These are phyloP conservation scores for Ophiocordyceps camponoti-leonardi DNA, from an alignment of 2,329 filamentous ascomycete species.

Conservation along the genomic window DNA sequence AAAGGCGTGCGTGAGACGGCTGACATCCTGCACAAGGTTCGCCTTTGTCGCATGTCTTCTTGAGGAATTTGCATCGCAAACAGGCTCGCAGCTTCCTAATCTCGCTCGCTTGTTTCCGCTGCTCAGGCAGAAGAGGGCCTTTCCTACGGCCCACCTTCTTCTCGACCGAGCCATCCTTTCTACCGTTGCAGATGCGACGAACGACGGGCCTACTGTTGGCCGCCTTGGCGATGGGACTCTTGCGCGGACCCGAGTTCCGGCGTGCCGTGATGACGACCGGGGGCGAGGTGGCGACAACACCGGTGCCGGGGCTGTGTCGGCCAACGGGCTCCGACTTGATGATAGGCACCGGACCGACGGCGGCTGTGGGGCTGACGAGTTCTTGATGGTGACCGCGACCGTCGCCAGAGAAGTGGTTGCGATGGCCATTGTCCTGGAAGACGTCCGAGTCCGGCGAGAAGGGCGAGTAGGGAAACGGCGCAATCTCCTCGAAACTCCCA, in stretches of 20 bases:
- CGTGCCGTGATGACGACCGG: constrained; percentile 44
- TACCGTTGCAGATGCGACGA: constrained; percentile 58
- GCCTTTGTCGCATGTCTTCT: constrained; percentile 97
- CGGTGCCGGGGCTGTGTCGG: constrained; percentile 43
- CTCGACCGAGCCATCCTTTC: constrained; percentile 63
- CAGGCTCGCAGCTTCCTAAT: constrained; percentile 91
- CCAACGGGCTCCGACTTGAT: constrained; percentile 31
- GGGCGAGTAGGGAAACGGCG: constrained; percentile 53
- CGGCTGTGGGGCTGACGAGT: constrained; percentile 48
- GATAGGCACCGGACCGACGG: constrained; percentile 52
- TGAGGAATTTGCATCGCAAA: constrained; percentile 92
- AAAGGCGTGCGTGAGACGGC: constrained; percentile 84
- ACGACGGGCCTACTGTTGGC: constrained; percentile 60
- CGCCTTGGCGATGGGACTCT: constrained; percentile 62
- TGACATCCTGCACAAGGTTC: constrained; percentile 92
- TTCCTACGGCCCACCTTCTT: constrained; percentile 87
- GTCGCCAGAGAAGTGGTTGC: constrained; percentile 45
- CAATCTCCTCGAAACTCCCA: constrained; percentile 68
- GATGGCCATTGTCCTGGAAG: constrained; percentile 45
- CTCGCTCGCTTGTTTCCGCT: constrained; percentile 90
- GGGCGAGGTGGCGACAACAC: constrained; percentile 41
- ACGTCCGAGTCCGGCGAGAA: constrained; percentile 73
- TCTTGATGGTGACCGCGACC: constrained; percentile 30
- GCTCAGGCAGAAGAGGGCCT: constrained; percentile 79
- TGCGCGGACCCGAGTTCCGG: constrained; percentile 52